A percentile compares a stretch with the other conserved stretches of the same genome.
Evolutionary conservation across 257 asterid species (phyloP).

Genomic region (Phtheirospermum japonicum): DNA sequence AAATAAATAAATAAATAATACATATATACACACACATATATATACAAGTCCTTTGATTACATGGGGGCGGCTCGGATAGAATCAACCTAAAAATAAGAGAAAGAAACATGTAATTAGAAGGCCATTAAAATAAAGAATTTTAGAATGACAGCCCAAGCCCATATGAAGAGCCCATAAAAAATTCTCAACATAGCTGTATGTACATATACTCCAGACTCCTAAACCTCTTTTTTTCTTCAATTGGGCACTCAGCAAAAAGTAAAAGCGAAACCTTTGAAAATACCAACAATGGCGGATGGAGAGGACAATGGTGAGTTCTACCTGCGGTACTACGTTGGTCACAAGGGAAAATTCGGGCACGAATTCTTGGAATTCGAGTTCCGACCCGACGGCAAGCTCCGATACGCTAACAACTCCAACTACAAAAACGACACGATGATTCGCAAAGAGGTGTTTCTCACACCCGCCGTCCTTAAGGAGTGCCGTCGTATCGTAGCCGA

Average conservation of each 20-base stretch:
- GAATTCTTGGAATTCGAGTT: conserved; percentile 91
- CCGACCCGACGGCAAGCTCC: conserved; percentile 93
- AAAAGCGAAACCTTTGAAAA: neutral
- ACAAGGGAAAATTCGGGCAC: conserved; percentile 96
- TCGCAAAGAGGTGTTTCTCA: conserved; percentile 87
- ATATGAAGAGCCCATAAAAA: too few relatives aligned
- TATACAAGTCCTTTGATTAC: too few relatives aligned
- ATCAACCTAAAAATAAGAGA: too few relatives aligned
- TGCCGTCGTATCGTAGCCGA: conserved; percentile 92
- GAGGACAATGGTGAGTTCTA: conserved; percentile 68
- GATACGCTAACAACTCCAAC: conserved; percentile 94
- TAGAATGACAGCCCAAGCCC: too few relatives aligned
- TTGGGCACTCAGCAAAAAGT: conserved; percentile 9
- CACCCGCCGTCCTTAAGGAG: conserved; percentile 89
- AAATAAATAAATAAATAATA: too few relatives aligned
- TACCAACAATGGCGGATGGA: conserved; percentile 48
- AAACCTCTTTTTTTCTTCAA: neutral
- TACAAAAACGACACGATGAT: conserved; percentile 98
- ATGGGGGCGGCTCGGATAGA: too few relatives aligned
- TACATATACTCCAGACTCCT: neutral
- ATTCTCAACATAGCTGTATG: too few relatives aligned
- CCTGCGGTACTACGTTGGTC: conserved; percentile 92
- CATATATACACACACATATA: too few relatives aligned
- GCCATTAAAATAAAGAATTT: too few relatives aligned
- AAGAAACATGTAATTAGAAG: too few relatives aligned